phyloP scores from a whole-genome alignment of 2,329 filamentous ascomycete species.

The Pseudomassariella vexata region DNA sequence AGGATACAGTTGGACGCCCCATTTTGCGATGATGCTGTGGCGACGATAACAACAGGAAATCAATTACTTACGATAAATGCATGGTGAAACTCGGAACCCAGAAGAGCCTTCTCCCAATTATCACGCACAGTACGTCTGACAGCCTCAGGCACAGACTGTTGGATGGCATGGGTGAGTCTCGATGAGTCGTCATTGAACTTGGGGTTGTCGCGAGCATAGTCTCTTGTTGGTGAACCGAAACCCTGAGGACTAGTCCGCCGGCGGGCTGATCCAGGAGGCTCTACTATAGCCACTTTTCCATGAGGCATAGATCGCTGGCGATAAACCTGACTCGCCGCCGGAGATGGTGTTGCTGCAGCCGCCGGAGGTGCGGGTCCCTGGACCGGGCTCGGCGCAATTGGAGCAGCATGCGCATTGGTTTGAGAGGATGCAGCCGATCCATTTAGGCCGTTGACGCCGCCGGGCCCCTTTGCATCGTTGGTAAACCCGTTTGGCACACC shows the following conservation, averaged over 20 bases:
- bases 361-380: background rate
- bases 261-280: conserved; percentile 10
- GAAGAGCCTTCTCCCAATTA: conserved; percentile 42
- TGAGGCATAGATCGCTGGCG: conserved; percentile 1
- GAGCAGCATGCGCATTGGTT: too few species aligned
- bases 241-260: conserved; percentile 10
- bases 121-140: conserved; percentile 44
- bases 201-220: conserved; percentile 20
- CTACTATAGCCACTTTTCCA: conserved; percentile 14
- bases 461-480: too few species aligned
- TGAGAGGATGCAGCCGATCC: too few species aligned
- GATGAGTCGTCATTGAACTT: conserved; percentile 34
- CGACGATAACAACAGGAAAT: conserved; percentile 5
- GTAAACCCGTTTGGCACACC: too few species aligned
- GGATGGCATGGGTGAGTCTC: conserved; percentile 32
- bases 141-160: conserved; percentile 34
- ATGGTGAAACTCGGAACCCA: conserved; percentile 46
- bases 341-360: background rate
- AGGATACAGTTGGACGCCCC: too few species aligned
- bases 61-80: conserved; percentile 43
- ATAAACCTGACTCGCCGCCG: background rate
- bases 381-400: background rate
- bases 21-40: conserved; percentile 5
- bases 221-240: conserved; percentile 29
- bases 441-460: too few species aligned